These are phyloP conservation scores for Biancaea sappan DNA, from an alignment of 306 rosid genomes.

Conservation along the genomic window DNA sequence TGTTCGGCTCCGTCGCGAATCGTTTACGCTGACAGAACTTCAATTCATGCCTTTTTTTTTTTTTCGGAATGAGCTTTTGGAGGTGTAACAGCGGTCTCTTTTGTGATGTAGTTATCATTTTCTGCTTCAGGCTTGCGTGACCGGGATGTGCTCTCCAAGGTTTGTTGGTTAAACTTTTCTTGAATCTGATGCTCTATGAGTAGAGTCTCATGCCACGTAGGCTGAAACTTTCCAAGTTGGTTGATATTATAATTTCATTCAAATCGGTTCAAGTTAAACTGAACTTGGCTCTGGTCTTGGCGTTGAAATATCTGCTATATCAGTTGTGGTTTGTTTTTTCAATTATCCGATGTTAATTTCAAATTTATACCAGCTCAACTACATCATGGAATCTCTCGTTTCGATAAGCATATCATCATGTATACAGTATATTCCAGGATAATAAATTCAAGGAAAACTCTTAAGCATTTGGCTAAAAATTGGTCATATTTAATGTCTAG, in stretches of 20 bases:
- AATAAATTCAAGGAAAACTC: not conserved
- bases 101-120: conserved; percentile 68
- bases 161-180: conserved; percentile 46
- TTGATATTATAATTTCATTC: not conserved
- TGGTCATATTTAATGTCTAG: not conserved
- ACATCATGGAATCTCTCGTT: not conserved
- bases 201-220: not conserved
- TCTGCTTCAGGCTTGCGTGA: conserved; percentile 80
- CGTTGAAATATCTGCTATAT: not conserved
- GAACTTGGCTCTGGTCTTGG: not conserved
- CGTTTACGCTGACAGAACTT: not conserved
- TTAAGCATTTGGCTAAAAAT: not conserved
- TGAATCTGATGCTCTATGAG: conserved; percentile 18
- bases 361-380: not conserved
- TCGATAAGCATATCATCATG: conserved; percentile 2
- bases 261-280: not conserved
- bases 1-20: not conserved
- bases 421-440: not conserved
- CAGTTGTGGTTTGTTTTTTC: not conserved
- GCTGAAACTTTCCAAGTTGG: not conserved
- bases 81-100: conserved; percentile 15
- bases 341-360: not conserved
- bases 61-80: not conserved
- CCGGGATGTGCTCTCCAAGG: conserved; percentile 92
- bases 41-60: conserved; percentile 3